Evolutionary conservation across 768 basidiomycete genomes (phyloP).

Genomic region (Mycena amicta): DNA sequence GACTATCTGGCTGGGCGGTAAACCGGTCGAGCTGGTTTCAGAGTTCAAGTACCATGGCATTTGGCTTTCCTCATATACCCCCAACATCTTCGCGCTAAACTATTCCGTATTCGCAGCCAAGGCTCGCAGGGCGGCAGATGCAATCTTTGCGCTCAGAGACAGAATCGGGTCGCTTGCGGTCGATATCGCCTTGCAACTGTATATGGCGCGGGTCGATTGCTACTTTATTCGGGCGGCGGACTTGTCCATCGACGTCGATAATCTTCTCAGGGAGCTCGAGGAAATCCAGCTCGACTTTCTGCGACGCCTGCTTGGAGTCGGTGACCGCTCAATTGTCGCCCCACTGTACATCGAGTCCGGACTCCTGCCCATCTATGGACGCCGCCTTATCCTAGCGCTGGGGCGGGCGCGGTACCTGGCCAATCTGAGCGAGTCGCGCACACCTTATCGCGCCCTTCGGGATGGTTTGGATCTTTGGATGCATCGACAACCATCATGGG

Average conservation of each 20-base stretch:
- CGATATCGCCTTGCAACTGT: constrained; percentile 1
- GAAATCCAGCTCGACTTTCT: background rate
- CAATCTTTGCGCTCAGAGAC: constrained; percentile 1
- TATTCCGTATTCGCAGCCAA: constrained; percentile 13
- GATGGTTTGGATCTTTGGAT: background rate
- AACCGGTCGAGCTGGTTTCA: constrained; percentile 12
- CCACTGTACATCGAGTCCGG: background rate
- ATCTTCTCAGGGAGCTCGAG: background rate
- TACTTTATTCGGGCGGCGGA: background rate
- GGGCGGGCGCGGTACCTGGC: constrained; percentile 4
- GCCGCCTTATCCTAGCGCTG: constrained; percentile 5
- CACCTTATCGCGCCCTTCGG: background rate
- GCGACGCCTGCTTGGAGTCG: background rate
- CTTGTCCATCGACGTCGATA: background rate
- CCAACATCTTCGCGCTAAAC: constrained; percentile 18
- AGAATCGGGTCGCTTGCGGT: background rate
- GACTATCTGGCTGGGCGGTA: constrained; percentile 2
- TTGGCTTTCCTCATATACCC: constrained; percentile 9
- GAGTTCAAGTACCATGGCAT: constrained; percentile 22
- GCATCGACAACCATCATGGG: constrained; percentile 1
- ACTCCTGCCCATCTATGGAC: background rate
- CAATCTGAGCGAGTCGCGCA: background rate
- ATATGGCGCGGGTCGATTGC: constrained; percentile 10
- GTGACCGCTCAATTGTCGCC: background rate
- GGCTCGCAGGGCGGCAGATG: background rate